Percentiles rank a stretch among this genome's conserved stretches.
These are phyloP conservation scores for Casuarina cunninghamiana DNA, from an alignment of 306 rosid species.

Conservation along the genomic window DNA sequence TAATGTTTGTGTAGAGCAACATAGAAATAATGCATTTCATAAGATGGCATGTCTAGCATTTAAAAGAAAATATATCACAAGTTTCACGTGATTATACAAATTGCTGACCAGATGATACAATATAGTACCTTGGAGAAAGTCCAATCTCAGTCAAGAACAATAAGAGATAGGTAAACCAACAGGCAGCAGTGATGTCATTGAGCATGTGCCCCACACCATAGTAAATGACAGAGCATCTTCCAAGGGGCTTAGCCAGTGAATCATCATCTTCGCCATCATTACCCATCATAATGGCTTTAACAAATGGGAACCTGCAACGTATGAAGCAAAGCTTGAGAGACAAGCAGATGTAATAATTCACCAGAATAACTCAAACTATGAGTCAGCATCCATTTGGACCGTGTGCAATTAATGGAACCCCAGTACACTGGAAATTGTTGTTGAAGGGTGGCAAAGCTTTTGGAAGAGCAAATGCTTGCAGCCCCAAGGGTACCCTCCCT, in stretches of 20 bases:
- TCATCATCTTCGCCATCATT: slow-evolving; percentile 47
- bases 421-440: background rate
- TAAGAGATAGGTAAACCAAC: slow-evolving; percentile 94
- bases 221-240: slow-evolving; percentile 68
- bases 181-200: slow-evolving; percentile 91
- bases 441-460: background rate
- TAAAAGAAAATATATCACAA: background rate
- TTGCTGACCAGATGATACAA: slow-evolving; percentile 1
- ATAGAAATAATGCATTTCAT: background rate
- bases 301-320: slow-evolving; percentile 43
- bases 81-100: background rate
- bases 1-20: background rate
- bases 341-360: background rate
- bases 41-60: background rate
- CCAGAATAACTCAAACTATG: slow-evolving; percentile 2
- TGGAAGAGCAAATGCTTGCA: background rate
- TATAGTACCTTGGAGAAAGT: slow-evolving; percentile 68
- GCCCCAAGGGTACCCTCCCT: background rate
- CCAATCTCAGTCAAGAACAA: slow-evolving; percentile 90
- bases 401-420: background rate
- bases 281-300: slow-evolving; percentile 41
- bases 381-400: background rate
- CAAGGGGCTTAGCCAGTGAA: slow-evolving; percentile 48
- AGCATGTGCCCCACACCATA: slow-evolving; percentile 98
- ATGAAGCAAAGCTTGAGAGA: slow-evolving; percentile 28